Evolutionary conservation across 1,139 yeast genomes (phyloP), one percentile per base, ranked within the genome.

Genomic region (Nakaseomyces kungkrabaensis): DNA sequence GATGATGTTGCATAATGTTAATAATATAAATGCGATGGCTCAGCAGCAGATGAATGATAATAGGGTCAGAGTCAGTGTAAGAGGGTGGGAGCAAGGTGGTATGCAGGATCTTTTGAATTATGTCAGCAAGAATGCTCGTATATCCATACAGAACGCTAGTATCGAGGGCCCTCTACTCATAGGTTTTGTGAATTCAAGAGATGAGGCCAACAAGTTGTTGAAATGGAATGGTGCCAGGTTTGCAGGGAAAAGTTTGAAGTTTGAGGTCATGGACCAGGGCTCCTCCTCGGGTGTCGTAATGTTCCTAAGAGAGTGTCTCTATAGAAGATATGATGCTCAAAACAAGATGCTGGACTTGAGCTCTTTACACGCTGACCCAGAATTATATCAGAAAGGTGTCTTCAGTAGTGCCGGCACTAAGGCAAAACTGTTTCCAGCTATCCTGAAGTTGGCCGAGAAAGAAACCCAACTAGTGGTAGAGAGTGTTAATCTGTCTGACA

Each of bases 351-450:
- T 92, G 51, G 86, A 90, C 61, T 72, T 92, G 50, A 74, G 83
- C n/a, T 72, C 72, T 49, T 79, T 89, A 60, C 76, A 78, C 52
- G 76, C 75, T 48, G 97, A 92, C 63, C 82, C 78, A 31, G 73
- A 68, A 13, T 71, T 92, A 46, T 69, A 69, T 22, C 70, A 76
- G 17, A 76, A 76, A 54, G 96, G 96, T 0, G 72, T 88, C 50
- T 81, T 89, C 57, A 75, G 79, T 25, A 71, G 78, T 17, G 71
- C 81, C 0, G 65, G 74, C 4, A 74, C 79, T 6, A 76, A 81
- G 47, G 77, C 94, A 13, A 90, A 90, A 66, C 82, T 90, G 76
- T 89, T 92, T 67, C 86, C 90, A 3, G 98, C 98, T 0, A 71
- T 92, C 56, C 81, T 92, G 88, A 88, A 85, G 63, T 70, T 94